Evolutionary conservation across 306 rosid species (phyloP), one percentile per base, ranked within the genome.

Genomic region (Calophaca sinica): DNA sequence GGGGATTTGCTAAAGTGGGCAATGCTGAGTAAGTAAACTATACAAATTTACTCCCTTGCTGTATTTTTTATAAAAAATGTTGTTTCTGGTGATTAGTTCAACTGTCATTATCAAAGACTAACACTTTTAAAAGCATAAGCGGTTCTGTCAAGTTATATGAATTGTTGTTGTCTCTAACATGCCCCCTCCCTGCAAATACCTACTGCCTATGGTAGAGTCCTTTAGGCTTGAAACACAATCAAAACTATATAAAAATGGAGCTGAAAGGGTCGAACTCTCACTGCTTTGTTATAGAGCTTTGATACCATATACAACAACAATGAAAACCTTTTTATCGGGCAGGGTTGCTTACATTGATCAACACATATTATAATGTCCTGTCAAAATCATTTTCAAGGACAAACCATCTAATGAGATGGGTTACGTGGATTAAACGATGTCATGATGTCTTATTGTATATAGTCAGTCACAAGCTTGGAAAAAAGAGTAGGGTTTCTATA

Each of bases 1-100:
- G 94, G 31, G 98, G 98, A 80, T 94, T 88, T 62, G 97, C 97
- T 20, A 94, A 62, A 87, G 65, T 84, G 59, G 89, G 88, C 83
- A 71, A 86, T 83, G 87, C 96, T 55, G 87, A 91, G 98, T 94
- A 88, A 87, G 98, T 84, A 81, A 73, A 78, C 68, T 49, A 64
- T 26, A 57, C 59, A 59, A 58, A 11, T 76, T 36, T 68, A 1
- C 55, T 29, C 6, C 45, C 2, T 61, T 57, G 28, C 35, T 48
- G 20, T 46, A 14, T 77, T 51, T 62, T 78, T 41, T 49, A 49
- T 54, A 0, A 4, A 33, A 14, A n/a, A 5, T 62, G 29, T 45
- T 72, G 49, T 63, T 66, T 77, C 42, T 80, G 33, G 36, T 42
- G 12, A 14, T 73, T 53, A 36, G 62, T 59, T 79, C 68, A 41